phyloP scores from a whole-genome alignment of 495 filamentous ascomycete genomes.

The Aspergillus carlsbadensis region DNA sequence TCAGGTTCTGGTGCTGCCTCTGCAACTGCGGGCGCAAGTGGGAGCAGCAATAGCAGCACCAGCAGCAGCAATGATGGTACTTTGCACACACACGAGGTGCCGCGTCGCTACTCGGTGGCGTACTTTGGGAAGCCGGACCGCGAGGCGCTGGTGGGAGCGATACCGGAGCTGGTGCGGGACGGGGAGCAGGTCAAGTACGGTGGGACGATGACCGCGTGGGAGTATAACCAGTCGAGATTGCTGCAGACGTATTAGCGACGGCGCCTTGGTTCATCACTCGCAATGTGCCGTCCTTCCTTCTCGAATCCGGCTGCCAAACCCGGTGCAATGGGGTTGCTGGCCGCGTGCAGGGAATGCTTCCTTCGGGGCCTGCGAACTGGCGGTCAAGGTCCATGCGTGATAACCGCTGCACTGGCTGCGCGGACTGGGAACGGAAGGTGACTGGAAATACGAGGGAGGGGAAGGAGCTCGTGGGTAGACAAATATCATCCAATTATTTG shows the following conservation, averaged over 20 bases:
- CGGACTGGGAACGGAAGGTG: too few species aligned
- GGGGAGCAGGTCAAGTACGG: conserved; percentile 6
- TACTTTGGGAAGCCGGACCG: conserved; percentile 36
- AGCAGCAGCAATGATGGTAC: too few species aligned
- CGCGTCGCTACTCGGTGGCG: conserved; percentile 32
- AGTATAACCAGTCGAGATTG: conserved; percentile 24
- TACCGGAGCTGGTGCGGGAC: conserved; percentile 6
- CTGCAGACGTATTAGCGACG: conserved; percentile 10
- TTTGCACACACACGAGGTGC: background rate
- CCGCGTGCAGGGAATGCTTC: background rate
- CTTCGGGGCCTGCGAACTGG: background rate
- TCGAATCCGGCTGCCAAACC: too few species aligned
- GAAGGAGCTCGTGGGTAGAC: background rate
- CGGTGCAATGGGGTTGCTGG: background rate
- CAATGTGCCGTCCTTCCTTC: background rate
- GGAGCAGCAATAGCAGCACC: too few species aligned
- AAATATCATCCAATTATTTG: background rate
- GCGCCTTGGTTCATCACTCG: background rate
- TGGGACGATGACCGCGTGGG: conserved; percentile 32
- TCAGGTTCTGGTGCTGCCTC: background rate
- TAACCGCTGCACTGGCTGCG: too few species aligned
- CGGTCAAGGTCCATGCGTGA: background rate
- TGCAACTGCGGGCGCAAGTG: background rate
- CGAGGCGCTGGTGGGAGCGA: conserved; percentile 19
- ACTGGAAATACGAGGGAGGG: too few species aligned